Conservation (phyloP, 2,329 filamentous ascomycete genomes). For the Trichocomaceae sp. region DNA sequence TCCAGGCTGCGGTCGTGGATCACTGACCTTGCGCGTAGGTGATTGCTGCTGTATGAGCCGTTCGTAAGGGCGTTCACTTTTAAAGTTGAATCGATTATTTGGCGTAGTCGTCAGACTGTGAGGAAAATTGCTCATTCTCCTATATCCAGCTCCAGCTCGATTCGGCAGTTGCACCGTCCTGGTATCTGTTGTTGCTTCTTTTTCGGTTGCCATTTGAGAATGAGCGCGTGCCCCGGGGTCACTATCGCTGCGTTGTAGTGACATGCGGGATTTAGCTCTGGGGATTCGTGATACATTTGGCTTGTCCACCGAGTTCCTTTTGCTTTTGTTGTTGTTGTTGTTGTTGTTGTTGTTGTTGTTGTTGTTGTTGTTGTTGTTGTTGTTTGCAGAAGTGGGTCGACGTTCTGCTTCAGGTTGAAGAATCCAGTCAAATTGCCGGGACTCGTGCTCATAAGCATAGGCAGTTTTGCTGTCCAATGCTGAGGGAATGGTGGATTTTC, state of each 20-base stretch:
- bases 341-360: conserved; percentile 15
- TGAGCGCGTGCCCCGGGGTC: conserved; percentile 1
- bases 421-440: conserved; percentile 22
- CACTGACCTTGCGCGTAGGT: conserved; percentile 28
- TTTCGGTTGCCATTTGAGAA: conserved; percentile 2
- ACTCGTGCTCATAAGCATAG: conserved; percentile 14
- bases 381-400: conserved; percentile 12
- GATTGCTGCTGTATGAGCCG: conserved; percentile 29
- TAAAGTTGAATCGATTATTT: conserved; percentile 34
- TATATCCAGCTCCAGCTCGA: conserved; percentile 13
- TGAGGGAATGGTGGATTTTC: conserved; percentile 16
- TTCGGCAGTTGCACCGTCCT: conserved; percentile 20
- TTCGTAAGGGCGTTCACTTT: conserved; percentile 35
- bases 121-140: conserved; percentile 19
- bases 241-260: conserved; percentile 16
- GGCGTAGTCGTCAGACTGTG: conserved; percentile 31
- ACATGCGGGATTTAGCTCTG: conserved; percentile 20
- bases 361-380: conserved; percentile 15
- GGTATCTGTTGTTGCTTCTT: conserved; percentile 18
- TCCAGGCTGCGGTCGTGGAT: conserved; percentile 22
- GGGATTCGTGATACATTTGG: conserved; percentile 18
- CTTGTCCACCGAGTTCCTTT: conserved; percentile 34
- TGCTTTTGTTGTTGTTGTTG: conserved; percentile 14
- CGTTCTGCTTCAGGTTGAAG: conserved; percentile 22
- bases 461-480: conserved; percentile 16